Evolutionary conservation across 305 asterid genomes (phyloP).

Genomic region (Fraxinus nigra): DNA sequence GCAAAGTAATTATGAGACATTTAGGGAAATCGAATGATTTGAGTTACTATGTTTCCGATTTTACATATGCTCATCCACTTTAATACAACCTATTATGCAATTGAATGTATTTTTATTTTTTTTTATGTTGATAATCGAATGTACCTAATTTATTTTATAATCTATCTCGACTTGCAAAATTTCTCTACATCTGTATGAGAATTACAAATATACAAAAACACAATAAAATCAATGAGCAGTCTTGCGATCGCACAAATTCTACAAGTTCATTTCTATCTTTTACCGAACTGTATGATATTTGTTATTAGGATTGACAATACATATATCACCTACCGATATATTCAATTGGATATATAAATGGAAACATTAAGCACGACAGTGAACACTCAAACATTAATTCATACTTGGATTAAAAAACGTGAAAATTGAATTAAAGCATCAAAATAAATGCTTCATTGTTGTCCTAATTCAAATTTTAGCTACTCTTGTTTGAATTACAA

Average conservation of each 20-base stretch:
- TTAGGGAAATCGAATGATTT: not conserved
- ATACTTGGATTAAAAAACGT: not conserved
- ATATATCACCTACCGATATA: not conserved
- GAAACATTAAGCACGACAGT: not conserved
- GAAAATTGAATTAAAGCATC: not conserved
- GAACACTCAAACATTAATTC: not conserved
- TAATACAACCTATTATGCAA: not conserved
- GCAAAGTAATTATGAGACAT: not conserved
- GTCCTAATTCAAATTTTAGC: not conserved
- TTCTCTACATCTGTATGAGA: not conserved
- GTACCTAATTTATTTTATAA: not conserved
- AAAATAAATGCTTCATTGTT: not conserved
- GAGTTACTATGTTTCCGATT: not conserved
- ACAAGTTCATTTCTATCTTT: not conserved
- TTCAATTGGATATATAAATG: not conserved
- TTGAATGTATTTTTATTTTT: not conserved
- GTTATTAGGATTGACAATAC: not conserved
- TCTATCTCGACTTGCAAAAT: not conserved
- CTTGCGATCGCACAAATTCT: not conserved
- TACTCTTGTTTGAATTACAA: not conserved
- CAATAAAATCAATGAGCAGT: not conserved
- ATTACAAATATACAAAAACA: not conserved
- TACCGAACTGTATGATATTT: not conserved
- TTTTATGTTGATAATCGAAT: not conserved
- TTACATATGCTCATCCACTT: not conserved